Base-by-base conservation (phyloP, 2,329 filamentous ascomycete genomes). In the Mycosphaerella sp. region DNA sequence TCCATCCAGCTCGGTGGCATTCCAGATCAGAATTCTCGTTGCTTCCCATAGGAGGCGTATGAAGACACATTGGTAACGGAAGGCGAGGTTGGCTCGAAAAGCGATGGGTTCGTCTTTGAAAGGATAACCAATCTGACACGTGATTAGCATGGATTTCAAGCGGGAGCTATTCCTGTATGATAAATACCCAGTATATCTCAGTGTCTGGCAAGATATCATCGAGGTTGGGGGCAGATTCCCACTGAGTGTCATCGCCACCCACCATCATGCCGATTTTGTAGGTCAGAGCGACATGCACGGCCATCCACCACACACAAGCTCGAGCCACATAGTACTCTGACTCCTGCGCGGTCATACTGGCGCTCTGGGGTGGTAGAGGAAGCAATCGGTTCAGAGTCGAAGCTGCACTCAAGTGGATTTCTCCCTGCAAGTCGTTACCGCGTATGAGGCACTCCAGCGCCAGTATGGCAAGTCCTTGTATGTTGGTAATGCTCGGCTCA, bases 241-340 rank as follows among this genome's bases (percentile, higher is more conserved):
- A 50, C 3, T 50, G 41, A 17, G 48, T 43, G 9, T 17, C 41
- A 21, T 50, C 37, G 6, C 34, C 41, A 7, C 41, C 48, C 13
- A 44, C 30, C 41, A 50, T 43, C 16, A 50, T 17, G 6, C 41
- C 48, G 13, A 50, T 17, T 32, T 50, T 50, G 41, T 35, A 50
- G 3, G 48, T 50, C 48, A 50, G 30, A 6, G 39, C 48, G 7
- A 50, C 27, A 16, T 50, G 48, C 17, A 44, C 48, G 6, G 41
- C 37, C 34, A 44, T 44, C 48, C 48, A 50, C 48, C 48, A 50
- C 17, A 34, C 35, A 17, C 48, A 50, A 4, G 14, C 35, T 44
- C 48, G 48, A 7, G 40, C 35, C 4, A 18, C 10, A 30, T 10
- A 18, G 16, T 44, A 44, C 21, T 44, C 41, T 12, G n/a, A 12